phyloP scores from a whole-genome alignment of 768 basidiomycete species.

The Tulasnella sp. region DNA sequence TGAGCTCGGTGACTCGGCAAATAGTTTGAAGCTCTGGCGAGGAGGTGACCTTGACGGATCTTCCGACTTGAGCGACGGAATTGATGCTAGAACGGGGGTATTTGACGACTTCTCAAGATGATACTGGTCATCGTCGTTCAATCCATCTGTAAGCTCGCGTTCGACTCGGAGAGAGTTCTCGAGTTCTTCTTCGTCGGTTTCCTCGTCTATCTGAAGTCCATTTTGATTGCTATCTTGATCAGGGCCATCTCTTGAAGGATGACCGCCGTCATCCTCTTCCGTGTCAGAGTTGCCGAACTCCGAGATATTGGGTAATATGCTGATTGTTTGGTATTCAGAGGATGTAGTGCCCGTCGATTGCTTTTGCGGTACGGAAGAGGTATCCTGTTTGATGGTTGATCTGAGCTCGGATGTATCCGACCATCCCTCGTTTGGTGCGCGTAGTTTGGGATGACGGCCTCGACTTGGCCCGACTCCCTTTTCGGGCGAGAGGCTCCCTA shows the following conservation, averaged over 20 bases:
- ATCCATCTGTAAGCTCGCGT: background rate
- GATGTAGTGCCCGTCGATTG: too few relatives aligned
- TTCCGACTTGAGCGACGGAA: background rate
- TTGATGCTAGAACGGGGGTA: background rate
- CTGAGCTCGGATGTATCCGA: background rate
- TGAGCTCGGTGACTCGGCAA: background rate
- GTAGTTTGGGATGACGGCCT: background rate
- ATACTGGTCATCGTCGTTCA: slow-evolving; percentile 1
- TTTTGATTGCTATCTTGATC: background rate
- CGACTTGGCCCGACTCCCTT: slow-evolving; percentile 9
- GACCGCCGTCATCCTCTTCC: background rate
- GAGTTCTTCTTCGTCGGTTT: background rate
- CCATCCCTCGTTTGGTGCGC: too few relatives aligned
- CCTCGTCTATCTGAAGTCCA: background rate
- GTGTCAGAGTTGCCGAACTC: slow-evolving; percentile 4
- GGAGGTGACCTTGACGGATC: background rate
- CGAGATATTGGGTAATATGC: background rate
- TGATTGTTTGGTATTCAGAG: background rate
- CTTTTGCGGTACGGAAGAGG: background rate
- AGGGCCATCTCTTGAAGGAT: background rate
- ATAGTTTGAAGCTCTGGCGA: background rate
- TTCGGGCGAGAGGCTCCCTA: slow-evolving; percentile 6
- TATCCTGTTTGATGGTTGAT: background rate
- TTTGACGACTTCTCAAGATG: background rate
- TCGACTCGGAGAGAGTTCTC: background rate